phyloP scores from a whole-genome alignment of 2,329 filamentous ascomycete species.

The Stachybotrys elegans region DNA sequence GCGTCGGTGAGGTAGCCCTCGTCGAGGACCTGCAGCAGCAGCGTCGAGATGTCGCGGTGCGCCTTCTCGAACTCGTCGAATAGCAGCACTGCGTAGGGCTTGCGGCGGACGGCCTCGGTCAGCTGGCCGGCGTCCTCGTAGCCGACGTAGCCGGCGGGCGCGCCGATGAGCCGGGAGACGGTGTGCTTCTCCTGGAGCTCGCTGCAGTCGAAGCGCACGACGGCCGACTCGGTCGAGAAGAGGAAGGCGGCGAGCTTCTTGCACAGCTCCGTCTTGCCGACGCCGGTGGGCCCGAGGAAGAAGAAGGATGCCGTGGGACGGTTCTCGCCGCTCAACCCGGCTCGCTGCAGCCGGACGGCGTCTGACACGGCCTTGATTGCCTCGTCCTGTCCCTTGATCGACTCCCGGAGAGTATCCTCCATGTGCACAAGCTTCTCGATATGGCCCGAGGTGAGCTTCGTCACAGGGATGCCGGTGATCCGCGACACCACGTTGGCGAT shows the following conservation, averaged over 20 bases:
- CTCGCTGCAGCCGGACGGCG: constrained; percentile 88
- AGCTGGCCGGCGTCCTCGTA: constrained; percentile 96
- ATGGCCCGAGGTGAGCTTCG: constrained; percentile 87
- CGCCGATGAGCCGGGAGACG: constrained; percentile 85
- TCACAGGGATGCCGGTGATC: constrained; percentile 87
- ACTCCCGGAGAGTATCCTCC: constrained; percentile 81
- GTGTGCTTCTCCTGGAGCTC: constrained; percentile 98
- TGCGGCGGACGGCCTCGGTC: constrained; percentile 89
- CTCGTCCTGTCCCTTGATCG: constrained; percentile 89
- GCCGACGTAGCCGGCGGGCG: constrained; percentile 89
- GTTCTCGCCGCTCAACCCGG: constrained; percentile 87
- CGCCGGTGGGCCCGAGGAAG: constrained; percentile 94
- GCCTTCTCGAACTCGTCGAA: constrained; percentile 99
- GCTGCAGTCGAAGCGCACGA: constrained; percentile 94
- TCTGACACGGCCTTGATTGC: constrained; percentile 87
- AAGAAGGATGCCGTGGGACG: constrained; percentile 91
- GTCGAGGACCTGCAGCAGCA: constrained; percentile 90
- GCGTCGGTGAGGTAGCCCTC: constrained; percentile 94
- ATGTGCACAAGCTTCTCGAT: constrained; percentile 93
- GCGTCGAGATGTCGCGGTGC: constrained; percentile 86
- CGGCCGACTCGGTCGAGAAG: constrained; percentile 86
- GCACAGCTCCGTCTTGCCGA: constrained; percentile 95
- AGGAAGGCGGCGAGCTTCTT: constrained; percentile 93
- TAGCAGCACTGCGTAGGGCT: constrained; percentile 89
- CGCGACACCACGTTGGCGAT: constrained; percentile 89